These are phyloP conservation scores for Mrakia hoshinonis DNA, from an alignment of 768 basidiomycete genomes.

Conservation along the genomic window DNA sequence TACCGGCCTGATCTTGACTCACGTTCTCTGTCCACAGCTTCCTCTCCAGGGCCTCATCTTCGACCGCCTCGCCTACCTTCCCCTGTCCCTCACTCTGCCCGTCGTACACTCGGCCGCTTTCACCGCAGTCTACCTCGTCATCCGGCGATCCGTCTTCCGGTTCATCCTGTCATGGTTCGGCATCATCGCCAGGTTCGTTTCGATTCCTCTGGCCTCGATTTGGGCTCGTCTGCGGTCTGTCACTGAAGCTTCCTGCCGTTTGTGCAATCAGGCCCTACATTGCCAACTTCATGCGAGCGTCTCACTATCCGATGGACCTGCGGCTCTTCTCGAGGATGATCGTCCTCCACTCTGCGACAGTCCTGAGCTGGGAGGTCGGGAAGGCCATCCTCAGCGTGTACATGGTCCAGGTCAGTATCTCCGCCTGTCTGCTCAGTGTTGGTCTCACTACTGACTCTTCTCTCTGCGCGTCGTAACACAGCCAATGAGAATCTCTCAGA, in stretches of 20 bases:
- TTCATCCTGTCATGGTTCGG: slow-evolving; percentile 28
- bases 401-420: slow-evolving; percentile 25
- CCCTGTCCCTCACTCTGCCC: slow-evolving; percentile 19
- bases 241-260: neutral
- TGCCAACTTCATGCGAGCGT: slow-evolving; percentile 22
- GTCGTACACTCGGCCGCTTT: slow-evolving; percentile 24
- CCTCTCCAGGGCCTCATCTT: slow-evolving; percentile 17
- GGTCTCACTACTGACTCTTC: neutral
- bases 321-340: slow-evolving; percentile 10
- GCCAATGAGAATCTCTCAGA: slow-evolving; percentile 26
- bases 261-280: slow-evolving; percentile 23
- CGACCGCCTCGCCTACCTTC: slow-evolving; percentile 11
- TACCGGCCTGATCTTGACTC: neutral
- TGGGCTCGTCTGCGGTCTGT: neutral
- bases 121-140: slow-evolving; percentile 1
- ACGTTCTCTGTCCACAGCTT: too few species aligned
- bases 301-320: slow-evolving; percentile 10
- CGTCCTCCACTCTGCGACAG: slow-evolving; percentile 15
- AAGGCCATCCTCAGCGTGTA: slow-evolving; percentile 23
- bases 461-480: neutral
- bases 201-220: neutral
- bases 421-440: neutral
- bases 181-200: slow-evolving; percentile 19
- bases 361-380: slow-evolving; percentile 23
- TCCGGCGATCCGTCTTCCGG: slow-evolving; percentile 12